phyloP scores from a whole-genome alignment of 768 basidiomycete genomes.

The Mycena crocata region DNA sequence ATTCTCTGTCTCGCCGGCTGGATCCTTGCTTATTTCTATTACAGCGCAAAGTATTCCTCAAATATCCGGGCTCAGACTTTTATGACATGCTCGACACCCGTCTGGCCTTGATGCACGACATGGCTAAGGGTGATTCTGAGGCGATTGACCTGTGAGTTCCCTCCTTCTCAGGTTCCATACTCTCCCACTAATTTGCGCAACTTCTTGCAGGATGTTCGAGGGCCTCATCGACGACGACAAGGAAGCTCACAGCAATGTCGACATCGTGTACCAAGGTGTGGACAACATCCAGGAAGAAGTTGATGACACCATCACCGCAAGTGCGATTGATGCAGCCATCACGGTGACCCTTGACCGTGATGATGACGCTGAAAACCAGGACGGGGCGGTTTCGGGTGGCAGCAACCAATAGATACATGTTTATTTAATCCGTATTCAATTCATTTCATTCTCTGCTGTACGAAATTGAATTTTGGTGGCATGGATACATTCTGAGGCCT shows the following conservation, averaged over 20 bases:
- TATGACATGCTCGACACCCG: background rate
- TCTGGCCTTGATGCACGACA: background rate
- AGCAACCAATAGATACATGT: no score
- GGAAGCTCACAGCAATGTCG: background rate
- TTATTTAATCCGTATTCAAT: no score
- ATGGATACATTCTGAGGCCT: no score
- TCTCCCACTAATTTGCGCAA: background rate
- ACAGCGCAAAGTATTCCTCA: conserved; percentile 6
- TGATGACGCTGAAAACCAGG: no score
- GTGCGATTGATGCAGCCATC: background rate
- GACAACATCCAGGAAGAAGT: background rate
- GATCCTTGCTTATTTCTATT: background rate
- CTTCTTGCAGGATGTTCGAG: background rate
- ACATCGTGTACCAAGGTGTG: background rate
- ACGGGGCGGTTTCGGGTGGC: no score
- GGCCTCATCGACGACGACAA: background rate
- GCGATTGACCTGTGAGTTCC: background rate
- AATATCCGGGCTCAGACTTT: background rate
- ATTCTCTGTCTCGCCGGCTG: background rate
- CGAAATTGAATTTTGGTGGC: no score
- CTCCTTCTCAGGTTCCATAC: background rate
- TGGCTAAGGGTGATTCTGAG: background rate
- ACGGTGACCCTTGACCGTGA: no score
- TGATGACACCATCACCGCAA: background rate
- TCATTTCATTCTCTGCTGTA: no score